Evolutionary conservation across 768 basidiomycete genomes (phyloP).

Genomic region (Serendipita sp.): DNA sequence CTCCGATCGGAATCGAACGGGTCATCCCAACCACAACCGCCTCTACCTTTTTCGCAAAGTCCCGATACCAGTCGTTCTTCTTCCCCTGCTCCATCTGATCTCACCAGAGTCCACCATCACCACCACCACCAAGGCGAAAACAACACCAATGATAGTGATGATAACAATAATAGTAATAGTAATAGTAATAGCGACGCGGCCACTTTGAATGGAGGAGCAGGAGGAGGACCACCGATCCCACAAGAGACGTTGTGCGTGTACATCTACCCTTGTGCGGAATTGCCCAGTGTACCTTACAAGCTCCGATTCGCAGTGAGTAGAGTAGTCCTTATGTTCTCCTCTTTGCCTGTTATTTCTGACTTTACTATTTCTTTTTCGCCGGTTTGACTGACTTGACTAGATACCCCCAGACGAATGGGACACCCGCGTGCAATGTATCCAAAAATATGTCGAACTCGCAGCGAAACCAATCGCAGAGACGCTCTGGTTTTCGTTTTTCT

Average conservation of each 20-base stretch:
- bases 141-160: too few relatives aligned
- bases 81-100: too few relatives aligned
- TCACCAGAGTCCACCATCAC: too few relatives aligned
- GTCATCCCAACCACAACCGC: too few relatives aligned
- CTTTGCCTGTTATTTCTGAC: not conserved
- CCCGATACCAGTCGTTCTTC: too few relatives aligned
- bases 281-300: not conserved
- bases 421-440: not conserved
- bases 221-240: not conserved
- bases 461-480: not conserved
- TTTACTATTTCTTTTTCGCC: not conserved
- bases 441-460: not conserved
- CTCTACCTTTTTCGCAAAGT: too few relatives aligned
- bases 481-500: not conserved
- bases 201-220: not conserved
- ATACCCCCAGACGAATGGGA: slow-evolving; percentile 2
- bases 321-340: not conserved
- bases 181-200: not conserved
- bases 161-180: not conserved
- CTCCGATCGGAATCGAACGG: not conserved
- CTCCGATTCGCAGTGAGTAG: not conserved
- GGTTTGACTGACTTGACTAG: not conserved
- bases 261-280: not conserved
- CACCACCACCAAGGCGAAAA: too few relatives aligned
- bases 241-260: not conserved